Percentiles rank a stretch among this genome's conserved stretches.
Evolutionary conservation across 306 rosid species (phyloP).

Genomic region (Pueraria montana): DNA sequence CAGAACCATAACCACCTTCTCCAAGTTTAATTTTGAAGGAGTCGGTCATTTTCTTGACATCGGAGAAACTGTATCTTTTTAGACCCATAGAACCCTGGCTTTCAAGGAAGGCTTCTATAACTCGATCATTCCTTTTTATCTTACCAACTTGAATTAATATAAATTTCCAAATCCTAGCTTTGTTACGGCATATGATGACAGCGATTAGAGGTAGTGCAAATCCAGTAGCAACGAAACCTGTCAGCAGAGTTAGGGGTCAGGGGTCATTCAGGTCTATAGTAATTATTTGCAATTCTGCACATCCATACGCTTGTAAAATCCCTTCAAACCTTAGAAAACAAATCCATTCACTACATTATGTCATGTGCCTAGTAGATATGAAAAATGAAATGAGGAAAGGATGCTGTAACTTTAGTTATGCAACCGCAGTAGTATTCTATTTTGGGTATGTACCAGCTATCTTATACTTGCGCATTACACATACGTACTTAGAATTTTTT

Average conservation of each 20-base stretch:
- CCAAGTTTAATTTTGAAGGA: conserved; percentile 60
- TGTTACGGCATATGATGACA: conserved; percentile 53
- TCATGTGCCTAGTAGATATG: not conserved
- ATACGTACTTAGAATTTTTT: not conserved
- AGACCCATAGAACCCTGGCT: conserved; percentile 48
- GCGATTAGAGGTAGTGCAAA: conserved; percentile 57
- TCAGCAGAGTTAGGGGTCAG: conserved; percentile 16
- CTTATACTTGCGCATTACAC: not conserved
- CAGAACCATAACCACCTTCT: conserved; percentile 68
- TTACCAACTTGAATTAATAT: conserved; percentile 27
- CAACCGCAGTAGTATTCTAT: not conserved
- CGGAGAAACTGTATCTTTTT: conserved; percentile 52
- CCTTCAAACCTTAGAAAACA: not conserved
- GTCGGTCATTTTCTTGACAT: conserved; percentile 57
- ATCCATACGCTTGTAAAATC: too few relatives aligned
- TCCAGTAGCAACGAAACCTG: conserved; percentile 56
- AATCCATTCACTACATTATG: not conserved
- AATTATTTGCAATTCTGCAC: not conserved
- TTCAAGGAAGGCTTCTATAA: conserved; percentile 53
- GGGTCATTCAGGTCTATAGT: not conserved
- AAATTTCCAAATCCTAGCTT: conserved; percentile 47
- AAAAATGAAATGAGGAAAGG: not conserved
- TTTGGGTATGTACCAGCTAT: not conserved
- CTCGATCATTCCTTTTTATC: conserved; percentile 32
- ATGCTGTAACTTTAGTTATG: not conserved